Percentiles rank a stretch among this genome's conserved stretches.
Conservation (phyloP, 306 rosid species). For the Canavalia ensiformis region DNA sequence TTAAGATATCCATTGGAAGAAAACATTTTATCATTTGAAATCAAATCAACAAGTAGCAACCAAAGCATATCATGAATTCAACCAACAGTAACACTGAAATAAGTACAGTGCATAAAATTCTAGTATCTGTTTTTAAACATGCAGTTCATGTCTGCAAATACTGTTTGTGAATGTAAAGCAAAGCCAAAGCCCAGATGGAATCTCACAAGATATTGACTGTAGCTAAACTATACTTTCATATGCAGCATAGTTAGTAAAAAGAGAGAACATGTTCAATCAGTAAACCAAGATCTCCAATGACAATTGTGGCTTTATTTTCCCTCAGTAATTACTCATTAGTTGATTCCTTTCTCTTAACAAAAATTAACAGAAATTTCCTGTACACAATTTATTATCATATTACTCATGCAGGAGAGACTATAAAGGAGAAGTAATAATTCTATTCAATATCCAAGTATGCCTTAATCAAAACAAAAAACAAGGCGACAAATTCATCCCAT, state of each 20-base stretch:
- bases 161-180: slow-evolving; percentile 15
- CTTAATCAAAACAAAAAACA: background rate
- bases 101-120: background rate
- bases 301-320: background rate
- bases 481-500: background rate
- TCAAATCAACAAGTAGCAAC: slow-evolving; percentile 6
- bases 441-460: background rate
- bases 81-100: slow-evolving; percentile 4
- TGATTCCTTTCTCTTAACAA: background rate
- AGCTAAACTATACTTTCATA: background rate
- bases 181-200: background rate
- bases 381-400: background rate
- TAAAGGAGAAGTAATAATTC: background rate
- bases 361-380: slow-evolving; percentile 1
- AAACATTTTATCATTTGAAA: background rate
- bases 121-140: background rate
- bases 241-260: background rate
- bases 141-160: background rate
- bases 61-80: slow-evolving; percentile 8
- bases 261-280: background rate
- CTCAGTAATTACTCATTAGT: background rate
- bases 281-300: background rate
- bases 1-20: background rate
- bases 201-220: background rate
- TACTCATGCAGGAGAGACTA: background rate